Evolutionary conservation across 352 stramenopile species (phyloP), one percentile per base, ranked within the genome.

Genomic region (Globisporangium emineosum): DNA sequence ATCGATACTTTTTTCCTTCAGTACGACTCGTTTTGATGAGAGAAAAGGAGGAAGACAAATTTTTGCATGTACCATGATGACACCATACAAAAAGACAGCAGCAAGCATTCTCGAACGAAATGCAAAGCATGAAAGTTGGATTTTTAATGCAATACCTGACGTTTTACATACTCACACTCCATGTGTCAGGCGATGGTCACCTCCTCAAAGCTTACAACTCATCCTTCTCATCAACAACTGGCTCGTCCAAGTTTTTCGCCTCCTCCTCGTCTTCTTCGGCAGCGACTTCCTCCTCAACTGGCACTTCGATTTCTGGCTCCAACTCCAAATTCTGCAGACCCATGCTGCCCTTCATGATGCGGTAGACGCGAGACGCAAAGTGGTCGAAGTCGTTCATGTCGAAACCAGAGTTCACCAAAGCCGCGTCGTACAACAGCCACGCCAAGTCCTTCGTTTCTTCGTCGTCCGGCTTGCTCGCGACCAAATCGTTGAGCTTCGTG

Each of bases 371-470:
- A 54, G 83, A 72, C 19, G 93, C 93, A 69, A 98, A 99, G 58
- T 91, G 87, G 57, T 97, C 93, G 27, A 87, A 79, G 61, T 99
- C 94, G 40, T 93, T 84, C 71, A 99, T 95, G 61, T 94, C 88
- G 66, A 99, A 99, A 65, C 98, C 98, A 52, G 96, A 98, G 72
- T 97, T 98, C 72, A 99, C 86, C 47, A 99, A 83, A 5, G 97
- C 97, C 29, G 97, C 98, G 70, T 99, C 98, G 73, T 98, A 98
- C 4, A 99, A 80, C 23, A 99, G 83, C 91, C 94, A 98, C 12
- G 97, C 97, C 40, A 99, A 72, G 72, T 99, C 96, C 65, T 93
- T 86, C 2, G 89, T 95, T 66, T 96, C 83, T 21, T 96, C 81
- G 23, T 90, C 83, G 10, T 97, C 80, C 66, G 79, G 70, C 30